Conservation (phyloP, 2,329 filamentous ascomycete species). For the Metarhizium anisopliae region DNA sequence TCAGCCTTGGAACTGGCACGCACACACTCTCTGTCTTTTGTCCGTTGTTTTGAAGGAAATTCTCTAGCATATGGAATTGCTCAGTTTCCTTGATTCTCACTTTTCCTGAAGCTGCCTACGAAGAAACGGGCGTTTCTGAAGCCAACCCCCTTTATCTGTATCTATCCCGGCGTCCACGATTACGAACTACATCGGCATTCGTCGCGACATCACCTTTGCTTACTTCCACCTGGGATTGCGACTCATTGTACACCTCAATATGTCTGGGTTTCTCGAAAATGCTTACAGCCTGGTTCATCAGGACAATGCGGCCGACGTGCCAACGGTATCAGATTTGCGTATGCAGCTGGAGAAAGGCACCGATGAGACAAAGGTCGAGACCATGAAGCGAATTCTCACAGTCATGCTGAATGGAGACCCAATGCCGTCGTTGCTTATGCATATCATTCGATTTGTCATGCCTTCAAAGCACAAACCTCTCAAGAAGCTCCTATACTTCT, state of each 20-base stretch:
- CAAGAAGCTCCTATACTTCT: slow-evolving; percentile 98
- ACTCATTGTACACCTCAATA: neutral
- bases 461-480: slow-evolving; percentile 91
- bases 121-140: neutral
- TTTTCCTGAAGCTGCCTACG: neutral
- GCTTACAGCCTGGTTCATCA: slow-evolving; percentile 95
- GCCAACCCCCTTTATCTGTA: neutral
- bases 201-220: neutral
- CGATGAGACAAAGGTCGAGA: slow-evolving; percentile 87
- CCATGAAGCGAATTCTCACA: slow-evolving; percentile 91
- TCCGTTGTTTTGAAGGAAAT: neutral
- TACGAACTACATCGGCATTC: neutral
- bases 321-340: slow-evolving; percentile 82
- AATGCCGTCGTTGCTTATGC: slow-evolving; percentile 93
- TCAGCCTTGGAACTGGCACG: slow-evolving; percentile 16
- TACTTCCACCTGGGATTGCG: neutral
- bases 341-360: slow-evolving; percentile 89
- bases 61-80: slow-evolving; percentile 1
- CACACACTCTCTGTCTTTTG: slow-evolving; percentile 8
- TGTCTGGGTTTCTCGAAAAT: slow-evolving; percentile 91
- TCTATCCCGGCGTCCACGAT: neutral
- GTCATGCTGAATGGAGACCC: slow-evolving; percentile 98
- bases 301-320: slow-evolving; percentile 93
- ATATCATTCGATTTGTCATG: slow-evolving; percentile 99
- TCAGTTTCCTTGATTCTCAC: neutral